A percentile compares a stretch with the other conserved stretches of the same genome.
phyloP scores from a whole-genome alignment of 257 asterid genomes.

The Petrea volubilis region DNA sequence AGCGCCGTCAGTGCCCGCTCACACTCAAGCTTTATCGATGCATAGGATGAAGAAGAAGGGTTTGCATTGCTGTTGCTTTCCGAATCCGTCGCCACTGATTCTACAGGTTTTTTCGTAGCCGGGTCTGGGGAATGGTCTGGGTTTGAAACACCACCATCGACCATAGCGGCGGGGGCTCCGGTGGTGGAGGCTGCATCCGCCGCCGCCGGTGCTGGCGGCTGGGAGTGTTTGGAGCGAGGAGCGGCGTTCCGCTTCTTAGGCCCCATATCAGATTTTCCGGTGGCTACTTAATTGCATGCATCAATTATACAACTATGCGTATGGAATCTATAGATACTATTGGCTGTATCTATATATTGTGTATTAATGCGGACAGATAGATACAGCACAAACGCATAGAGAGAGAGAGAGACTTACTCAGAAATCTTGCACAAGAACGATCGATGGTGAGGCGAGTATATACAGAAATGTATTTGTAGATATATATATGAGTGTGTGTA shows the following conservation, averaged over 20 bases:
- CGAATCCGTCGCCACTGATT: conserved; percentile 23
- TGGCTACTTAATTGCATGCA: conserved; percentile 30
- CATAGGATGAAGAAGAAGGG: conserved; percentile 31
- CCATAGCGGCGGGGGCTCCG: neutral
- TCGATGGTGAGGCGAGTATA: conserved; percentile 17
- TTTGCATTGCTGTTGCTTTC: conserved; percentile 13
- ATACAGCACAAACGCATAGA: neutral
- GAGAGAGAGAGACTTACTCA: neutral
- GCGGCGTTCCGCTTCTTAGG: conserved; percentile 41
- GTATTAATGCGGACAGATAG: neutral
- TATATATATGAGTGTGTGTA: neutral
- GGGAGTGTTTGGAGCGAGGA: conserved; percentile 36
- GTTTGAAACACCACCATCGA: conserved; percentile 18
- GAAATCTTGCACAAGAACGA: conserved; percentile 19
- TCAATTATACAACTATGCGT: conserved; percentile 10
- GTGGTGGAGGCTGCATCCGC: neutral
- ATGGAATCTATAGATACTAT: conserved; percentile 17
- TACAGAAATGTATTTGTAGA: neutral
- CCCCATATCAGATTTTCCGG: conserved; percentile 33
- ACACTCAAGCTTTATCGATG: conserved; percentile 56
- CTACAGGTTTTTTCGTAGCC: neutral
- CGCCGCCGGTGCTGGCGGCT: neutral
- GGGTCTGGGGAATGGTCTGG: conserved; percentile 9
- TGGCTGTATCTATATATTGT: neutral
- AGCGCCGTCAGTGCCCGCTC: conserved; percentile 69